Evolutionary conservation across 2,329 filamentous ascomycete species (phyloP), one percentile per base, ranked within the genome.

Genomic region (Aureobasidium uvarum): DNA sequence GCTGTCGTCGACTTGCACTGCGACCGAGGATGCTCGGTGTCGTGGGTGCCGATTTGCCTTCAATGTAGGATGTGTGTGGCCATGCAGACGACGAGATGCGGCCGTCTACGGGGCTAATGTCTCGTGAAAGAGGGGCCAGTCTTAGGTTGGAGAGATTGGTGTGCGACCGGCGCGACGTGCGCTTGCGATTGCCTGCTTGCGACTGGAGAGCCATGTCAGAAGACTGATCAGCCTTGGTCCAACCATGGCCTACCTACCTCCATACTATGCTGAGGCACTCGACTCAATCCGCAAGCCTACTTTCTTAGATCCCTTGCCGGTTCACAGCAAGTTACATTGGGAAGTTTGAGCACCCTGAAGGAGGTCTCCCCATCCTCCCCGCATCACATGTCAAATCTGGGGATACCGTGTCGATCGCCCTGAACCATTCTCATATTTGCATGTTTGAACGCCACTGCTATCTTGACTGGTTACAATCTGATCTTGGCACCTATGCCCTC

Each of bases 91-190:
- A 33, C 3, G 20, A 11, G 14, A 36, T 33, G 11, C 48, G 36
- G 6, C 50, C 43, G 7, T 52, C 46, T n/a, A 36, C 46, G 7
- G 60, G 60, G 16, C 50, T 55, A 38, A 77, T 74, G 68, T 80
- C 77, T 64, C 81, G 83, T 28, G 74, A 74, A 65, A 88, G 78
- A 45, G 85, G 85, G 70, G 85, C 83, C n/a, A 87, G 79, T 50
- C 85, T 86, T 67, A 87, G 80, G 71, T 85, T 81, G 70, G 83
- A 77, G 62, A 88, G 79, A 67, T 85, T 85, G 56, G 84, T 84
- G 70, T 85, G 83, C 58, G 84, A 86, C 65, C 85, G 84, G 67
- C 74, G 75, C n/a, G 72, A 70, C 28, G 67, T 73, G 71, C 41
- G 74, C 36, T 28, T 64, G 31, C 58, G 58, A 48, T 36, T 60